Evolutionary conservation across 106 monocot species (phyloP).

Genomic region (Gastrodia elata): DNA sequence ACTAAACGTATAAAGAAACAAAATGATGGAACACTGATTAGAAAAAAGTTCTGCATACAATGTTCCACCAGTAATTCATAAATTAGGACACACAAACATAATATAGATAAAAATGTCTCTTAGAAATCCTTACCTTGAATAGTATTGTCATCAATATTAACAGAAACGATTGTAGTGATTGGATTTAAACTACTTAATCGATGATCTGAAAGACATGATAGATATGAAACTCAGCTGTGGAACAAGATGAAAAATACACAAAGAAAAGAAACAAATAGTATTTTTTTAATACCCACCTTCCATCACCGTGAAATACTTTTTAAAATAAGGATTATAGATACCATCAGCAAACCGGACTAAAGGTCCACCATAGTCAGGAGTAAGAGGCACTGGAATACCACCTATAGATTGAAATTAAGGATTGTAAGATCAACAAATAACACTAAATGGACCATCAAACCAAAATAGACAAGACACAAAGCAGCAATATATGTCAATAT

Average conservation of each 20-base stretch:
- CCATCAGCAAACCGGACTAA: conserved; percentile 78
- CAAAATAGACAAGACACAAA: background rate
- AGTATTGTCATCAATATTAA: conserved; percentile 26
- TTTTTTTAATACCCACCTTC: conserved; percentile 42
- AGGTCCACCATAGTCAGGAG: conserved; percentile 76
- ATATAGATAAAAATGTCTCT: background rate
- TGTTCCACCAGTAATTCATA: background rate
- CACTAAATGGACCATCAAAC: background rate
- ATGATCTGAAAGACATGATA: conserved; percentile 38
- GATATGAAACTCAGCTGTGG: background rate
- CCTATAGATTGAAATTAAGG: conserved; percentile 20
- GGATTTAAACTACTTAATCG: conserved; percentile 65
- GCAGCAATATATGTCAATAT: background rate
- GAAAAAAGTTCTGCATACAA: background rate
- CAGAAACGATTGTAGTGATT: conserved; percentile 47
- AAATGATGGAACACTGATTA: background rate
- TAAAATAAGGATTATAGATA: conserved; percentile 53
- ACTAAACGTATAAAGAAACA: background rate
- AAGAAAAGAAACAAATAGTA: background rate
- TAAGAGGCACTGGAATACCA: conserved; percentile 42
- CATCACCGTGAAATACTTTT: conserved; percentile 74
- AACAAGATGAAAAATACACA: background rate
- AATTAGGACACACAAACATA: background rate
- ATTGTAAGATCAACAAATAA: background rate
- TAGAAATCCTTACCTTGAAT: conserved; percentile 39